phyloP scores from a whole-genome alignment of 306 rosid species.

The Prunus fruticosa region DNA sequence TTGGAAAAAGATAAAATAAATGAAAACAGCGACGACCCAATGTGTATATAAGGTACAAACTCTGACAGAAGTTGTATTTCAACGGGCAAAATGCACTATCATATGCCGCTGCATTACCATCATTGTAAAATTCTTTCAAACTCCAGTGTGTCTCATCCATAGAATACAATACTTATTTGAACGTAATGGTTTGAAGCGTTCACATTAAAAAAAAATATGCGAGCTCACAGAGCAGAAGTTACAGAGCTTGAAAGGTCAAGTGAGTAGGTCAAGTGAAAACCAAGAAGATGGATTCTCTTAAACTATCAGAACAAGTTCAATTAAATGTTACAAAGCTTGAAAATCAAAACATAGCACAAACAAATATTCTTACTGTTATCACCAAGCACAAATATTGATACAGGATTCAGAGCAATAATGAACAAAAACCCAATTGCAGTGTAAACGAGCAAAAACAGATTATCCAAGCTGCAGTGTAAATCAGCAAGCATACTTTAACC shows the following conservation, averaged over 20 bases:
- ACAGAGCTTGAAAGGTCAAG: not conserved
- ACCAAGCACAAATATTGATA: not conserved
- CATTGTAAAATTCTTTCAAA: not conserved
- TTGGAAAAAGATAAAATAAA: not conserved
- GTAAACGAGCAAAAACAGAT: not conserved
- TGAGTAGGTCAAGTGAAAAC: too few species aligned
- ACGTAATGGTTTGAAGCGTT: not conserved
- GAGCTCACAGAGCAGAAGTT: not conserved
- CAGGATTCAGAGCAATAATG: not conserved
- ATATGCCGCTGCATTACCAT: too few species aligned
- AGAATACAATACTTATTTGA: too few species aligned
- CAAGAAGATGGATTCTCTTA: not conserved
- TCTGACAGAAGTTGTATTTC: not conserved
- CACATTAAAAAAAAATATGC: not conserved
- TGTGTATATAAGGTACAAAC: not conserved
- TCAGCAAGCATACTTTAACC: not conserved
- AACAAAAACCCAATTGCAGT: not conserved
- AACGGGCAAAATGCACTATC: not conserved
- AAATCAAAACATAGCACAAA: not conserved
- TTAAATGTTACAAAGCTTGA: not conserved
- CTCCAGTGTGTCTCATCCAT: not conserved
- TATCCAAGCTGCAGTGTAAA: not conserved
- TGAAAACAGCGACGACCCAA: not conserved
- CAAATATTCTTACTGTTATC: not conserved
- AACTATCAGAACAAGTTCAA: not conserved